These are phyloP conservation scores for Rhytidhysteron rufulum DNA, from an alignment of 2,329 filamentous ascomycete genomes.

Conservation along the genomic window DNA sequence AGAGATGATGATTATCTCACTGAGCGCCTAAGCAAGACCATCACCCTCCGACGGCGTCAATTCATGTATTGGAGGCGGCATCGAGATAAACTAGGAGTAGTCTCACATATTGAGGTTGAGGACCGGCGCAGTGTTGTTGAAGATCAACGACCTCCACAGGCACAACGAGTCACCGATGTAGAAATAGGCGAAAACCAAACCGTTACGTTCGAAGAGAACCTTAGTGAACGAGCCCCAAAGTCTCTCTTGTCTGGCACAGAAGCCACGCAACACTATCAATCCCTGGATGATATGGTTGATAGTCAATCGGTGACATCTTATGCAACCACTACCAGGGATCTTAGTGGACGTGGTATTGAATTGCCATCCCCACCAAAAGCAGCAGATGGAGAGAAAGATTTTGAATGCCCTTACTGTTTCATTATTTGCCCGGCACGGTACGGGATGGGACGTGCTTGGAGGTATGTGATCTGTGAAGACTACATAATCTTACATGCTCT, in stretches of 20 bases:
- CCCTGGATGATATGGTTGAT: slow-evolving; percentile 34
- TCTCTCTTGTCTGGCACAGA: slow-evolving; percentile 36
- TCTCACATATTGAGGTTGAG: slow-evolving; percentile 19
- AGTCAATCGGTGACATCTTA: slow-evolving; percentile 34
- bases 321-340: slow-evolving; percentile 32
- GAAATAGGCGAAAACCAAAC: slow-evolving; percentile 2
- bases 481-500: neutral
- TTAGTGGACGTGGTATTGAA: slow-evolving; percentile 28
- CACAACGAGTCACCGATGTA: neutral
- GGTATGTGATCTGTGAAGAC: too few species aligned
- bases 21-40: slow-evolving; percentile 22
- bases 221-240: slow-evolving; percentile 29
- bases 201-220: slow-evolving; percentile 10
- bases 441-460: slow-evolving; percentile 28
- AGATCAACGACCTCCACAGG: neutral
- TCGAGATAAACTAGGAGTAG: slow-evolving; percentile 29
- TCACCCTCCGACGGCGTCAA: slow-evolving; percentile 33
- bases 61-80: slow-evolving; percentile 37
- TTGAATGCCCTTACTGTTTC: slow-evolving; percentile 37
- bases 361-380: slow-evolving; percentile 29
- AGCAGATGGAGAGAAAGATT: slow-evolving; percentile 30
- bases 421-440: slow-evolving; percentile 38
- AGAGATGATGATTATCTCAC: slow-evolving; percentile 19
- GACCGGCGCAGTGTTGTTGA: neutral
- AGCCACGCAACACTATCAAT: slow-evolving; percentile 33